phyloP scores from a whole-genome alignment of 2,329 filamentous ascomycete species.

The Purpureocillium takamizusanense region DNA sequence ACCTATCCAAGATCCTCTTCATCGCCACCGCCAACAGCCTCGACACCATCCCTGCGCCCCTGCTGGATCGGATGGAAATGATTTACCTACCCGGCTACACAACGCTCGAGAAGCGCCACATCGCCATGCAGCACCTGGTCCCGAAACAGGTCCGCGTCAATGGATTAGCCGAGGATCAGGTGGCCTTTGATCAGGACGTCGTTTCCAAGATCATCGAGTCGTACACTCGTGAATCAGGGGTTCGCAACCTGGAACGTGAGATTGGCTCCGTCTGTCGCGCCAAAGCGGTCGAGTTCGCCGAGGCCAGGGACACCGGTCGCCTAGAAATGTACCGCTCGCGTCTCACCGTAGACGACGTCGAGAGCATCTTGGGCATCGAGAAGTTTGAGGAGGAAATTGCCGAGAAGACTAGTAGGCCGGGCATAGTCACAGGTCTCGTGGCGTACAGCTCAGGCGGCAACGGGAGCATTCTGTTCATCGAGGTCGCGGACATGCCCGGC shows the following conservation, averaged over 20 bases:
- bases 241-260: slow-evolving; percentile 92
- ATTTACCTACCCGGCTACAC: slow-evolving; percentile 93
- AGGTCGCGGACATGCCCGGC: slow-evolving; percentile 95
- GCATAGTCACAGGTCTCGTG: slow-evolving; percentile 91
- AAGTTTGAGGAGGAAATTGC: slow-evolving; percentile 94
- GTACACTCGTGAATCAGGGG: slow-evolving; percentile 93
- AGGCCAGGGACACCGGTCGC: slow-evolving; percentile 68
- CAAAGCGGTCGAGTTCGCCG: slow-evolving; percentile 91
- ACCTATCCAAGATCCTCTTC: slow-evolving; percentile 93
- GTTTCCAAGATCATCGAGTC: slow-evolving; percentile 92
- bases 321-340: slow-evolving; percentile 63
- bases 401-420: slow-evolving; percentile 73
- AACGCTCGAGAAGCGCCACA: slow-evolving; percentile 92
- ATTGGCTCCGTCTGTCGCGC: slow-evolving; percentile 89
- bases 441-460: slow-evolving; percentile 90
- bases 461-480: slow-evolving; percentile 95
- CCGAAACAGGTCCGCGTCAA: slow-evolving; percentile 93
- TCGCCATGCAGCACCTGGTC: slow-evolving; percentile 85
- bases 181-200: slow-evolving; percentile 71
- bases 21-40: slow-evolving; percentile 94
- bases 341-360: slow-evolving; percentile 71
- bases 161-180: slow-evolving; percentile 66
- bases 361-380: slow-evolving; percentile 85
- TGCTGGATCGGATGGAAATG: slow-evolving; percentile 95
- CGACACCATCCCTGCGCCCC: slow-evolving; percentile 87